Base-by-base conservation (phyloP, 2,329 filamentous ascomycete species). In the Arthrobotrys conoides region DNA sequence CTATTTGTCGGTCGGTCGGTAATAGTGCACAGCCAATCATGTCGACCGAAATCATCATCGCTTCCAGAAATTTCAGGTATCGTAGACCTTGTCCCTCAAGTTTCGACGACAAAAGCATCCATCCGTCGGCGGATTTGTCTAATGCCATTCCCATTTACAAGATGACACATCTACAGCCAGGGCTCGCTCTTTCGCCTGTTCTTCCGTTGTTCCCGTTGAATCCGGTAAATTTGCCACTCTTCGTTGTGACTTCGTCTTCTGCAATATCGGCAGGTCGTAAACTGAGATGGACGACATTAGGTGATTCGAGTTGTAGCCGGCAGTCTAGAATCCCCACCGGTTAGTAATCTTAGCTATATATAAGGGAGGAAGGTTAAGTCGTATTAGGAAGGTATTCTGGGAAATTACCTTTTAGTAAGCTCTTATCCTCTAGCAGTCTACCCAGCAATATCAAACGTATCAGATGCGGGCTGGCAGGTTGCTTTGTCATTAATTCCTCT, bases 221-320 rank as follows among this genome's bases (percentile, higher is more conserved):
- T 16, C 48, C 46, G 55, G 70, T 38, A 76, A 81, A 48, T 57
- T 82, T 82, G 41, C 81, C 71, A 61, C 79, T 81, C 44, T 79
- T 80, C 38, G 80, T 81, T 14, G 82, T 82, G 24, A 77, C 78
- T 64, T 82, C 82, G 49, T 82, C 82, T n/a, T 82, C 82, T 14
- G 79, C 73, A 3, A 80, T 67, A 61, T 82, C 82, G 24, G 82
- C 79, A 8, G 82, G 82, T 0, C 81, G 76, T n/a, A 82, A 70
- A 24, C 80, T 82, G 77, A 82, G 81, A 46, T 82, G 82, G 22
- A 82, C 81, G 18, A 82, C 82, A 38, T 82, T 82, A 41, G 81
- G 79, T 3, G 75, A 65, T n/a, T 82, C 81, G n/a, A 76, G 63
- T 33, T 80, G 81, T 57, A 82, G 79, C n/a, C 81, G 75, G 38